Base-by-base conservation (phyloP, 1,139 yeast species). In the Taphrina communis region DNA sequence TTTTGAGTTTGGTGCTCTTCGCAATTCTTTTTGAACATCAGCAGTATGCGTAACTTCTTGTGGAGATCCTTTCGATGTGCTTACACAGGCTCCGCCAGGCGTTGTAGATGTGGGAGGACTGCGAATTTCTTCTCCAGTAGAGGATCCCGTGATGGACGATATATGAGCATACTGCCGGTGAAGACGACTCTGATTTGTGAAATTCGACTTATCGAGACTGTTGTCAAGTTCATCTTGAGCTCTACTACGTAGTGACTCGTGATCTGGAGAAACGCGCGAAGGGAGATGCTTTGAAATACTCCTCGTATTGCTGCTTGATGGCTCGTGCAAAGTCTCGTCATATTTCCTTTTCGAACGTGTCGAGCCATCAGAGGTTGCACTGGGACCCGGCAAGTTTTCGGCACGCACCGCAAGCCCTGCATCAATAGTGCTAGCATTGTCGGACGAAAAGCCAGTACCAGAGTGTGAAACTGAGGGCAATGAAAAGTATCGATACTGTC, bases 401-500 rank as follows among this genome's bases (percentile, higher is more conserved):
- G 4, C 31, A 4, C 31, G 31, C 31, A 25, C 31, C 4, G 31
- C 17, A 17, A 17, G 31, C 31, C 31, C 31, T 25, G 4, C 31
- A 2, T 25, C 31, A 25, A 25, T 25, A 25, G 31, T 25, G 42
- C 42, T 39, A 39, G 11, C 42, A 39, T 39, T 39, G 42, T 3
- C 42, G 2, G 8, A 12, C 6, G 48, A 12, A n/a, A 6, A 12
- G 48, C 19, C 19, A 11, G 8, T 6, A 44, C n/a, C 8, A 44
- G 48, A 44, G 8, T 44, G 48, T 44, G 48, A n/a, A 21, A 35
- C 36, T 17, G 12, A 6, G 38, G 38, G 36, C 50, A 21, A 17
- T 1, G 60, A 3, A 35, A 19, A 44, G 42, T 58, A 58, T 25
- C 62, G 6, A 31, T 58, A 58, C 25, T 58, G 62, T 8, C 52